Base-by-base conservation (phyloP, 1,284 basidiomycete genomes). In the Cerrena zonata region DNA sequence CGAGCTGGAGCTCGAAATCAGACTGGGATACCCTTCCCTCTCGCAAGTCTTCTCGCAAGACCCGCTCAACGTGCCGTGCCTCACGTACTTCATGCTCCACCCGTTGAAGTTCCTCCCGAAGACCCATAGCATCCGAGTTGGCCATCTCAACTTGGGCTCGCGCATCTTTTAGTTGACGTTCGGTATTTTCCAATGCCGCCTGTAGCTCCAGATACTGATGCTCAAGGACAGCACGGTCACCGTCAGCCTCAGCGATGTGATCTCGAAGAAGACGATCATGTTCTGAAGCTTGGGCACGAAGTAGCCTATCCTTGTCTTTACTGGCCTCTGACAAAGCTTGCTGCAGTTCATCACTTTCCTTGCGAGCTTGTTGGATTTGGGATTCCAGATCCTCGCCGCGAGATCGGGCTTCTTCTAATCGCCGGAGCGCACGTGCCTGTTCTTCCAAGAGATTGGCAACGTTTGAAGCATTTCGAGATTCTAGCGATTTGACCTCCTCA, bases 161-260 rank as follows among this genome's bases (percentile, higher is more conserved):
- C 7, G 78, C 68, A 39, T 86, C 82, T 63, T 84, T 84, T 25
- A 85, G 64, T 56, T 82, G 78, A 11, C 77, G 73, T 49, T 80
- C 76, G 12, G 74, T 71, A 47, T 78, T 73, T 52, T 86, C 84
- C 49, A 83, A 67, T 11, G 75, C 74, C 1, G 80, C 84, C 50
- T 80, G 80, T 24, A 91, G 71, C 54, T 91, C 88, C 38, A 83
- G 80, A 64, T 91, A 89, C 65, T 92, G 87, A 52, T 91, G 84
- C 63, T 94, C 91, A 46, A 94, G 73, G 3, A 94, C 89, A 0
- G 91, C 91, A 15, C 91, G 80, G 67, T 94, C 91, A 0, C 91
- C 91, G 61, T 94, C 90, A 5, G 92, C 89, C 65, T 95, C 92
- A 2, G 89, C 89, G 42, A 89, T 85, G 61, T 91, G 89, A 65